Evolutionary conservation across 2,329 filamentous ascomycete genomes (phyloP).

Genomic region (Pseudogymnoascus sp.): DNA sequence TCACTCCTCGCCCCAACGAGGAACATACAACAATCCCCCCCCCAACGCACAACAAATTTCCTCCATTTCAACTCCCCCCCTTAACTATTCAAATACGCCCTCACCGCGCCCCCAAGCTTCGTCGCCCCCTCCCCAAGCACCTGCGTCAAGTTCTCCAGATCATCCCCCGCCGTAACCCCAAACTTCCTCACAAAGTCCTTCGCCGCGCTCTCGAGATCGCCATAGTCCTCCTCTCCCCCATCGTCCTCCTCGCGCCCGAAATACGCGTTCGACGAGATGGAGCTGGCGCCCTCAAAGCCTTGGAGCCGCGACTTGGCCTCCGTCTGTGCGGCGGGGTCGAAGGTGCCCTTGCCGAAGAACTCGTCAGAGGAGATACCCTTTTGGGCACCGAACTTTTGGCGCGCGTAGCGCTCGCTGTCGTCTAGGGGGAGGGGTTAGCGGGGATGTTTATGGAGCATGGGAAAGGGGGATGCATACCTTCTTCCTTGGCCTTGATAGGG

Average conservation of each 20-base stretch:
- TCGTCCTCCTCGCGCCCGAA: conserved; percentile 91
- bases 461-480: conserved; percentile 45
- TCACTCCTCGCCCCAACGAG: not conserved
- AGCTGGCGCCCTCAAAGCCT: conserved; percentile 83
- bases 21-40: not conserved
- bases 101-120: conserved; percentile 69
- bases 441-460: not conserved
- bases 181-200: conserved; percentile 96
- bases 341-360: conserved; percentile 88
- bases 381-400: conserved; percentile 80
- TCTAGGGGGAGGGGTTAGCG: conserved; percentile 34
- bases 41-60: not conserved
- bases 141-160: conserved; percentile 81
- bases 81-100: conserved; percentile 46
- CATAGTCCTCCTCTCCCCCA: conserved; percentile 65
- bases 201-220: conserved; percentile 83
- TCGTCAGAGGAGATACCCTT: conserved; percentile 98
- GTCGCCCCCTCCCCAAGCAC: conserved; percentile 78
- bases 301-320: conserved; percentile 83
- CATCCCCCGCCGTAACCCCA: conserved; percentile 90
- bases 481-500: conserved; percentile 58
- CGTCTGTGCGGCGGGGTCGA: conserved; percentile 68
- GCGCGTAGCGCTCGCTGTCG: conserved; percentile 75
- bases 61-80: not conserved
- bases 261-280: conserved; percentile 95